A percentile compares a stretch with the other conserved stretches of the same genome.
phyloP scores from a whole-genome alignment of 2,329 filamentous ascomycete species.

The Phialophora verrucosa region DNA sequence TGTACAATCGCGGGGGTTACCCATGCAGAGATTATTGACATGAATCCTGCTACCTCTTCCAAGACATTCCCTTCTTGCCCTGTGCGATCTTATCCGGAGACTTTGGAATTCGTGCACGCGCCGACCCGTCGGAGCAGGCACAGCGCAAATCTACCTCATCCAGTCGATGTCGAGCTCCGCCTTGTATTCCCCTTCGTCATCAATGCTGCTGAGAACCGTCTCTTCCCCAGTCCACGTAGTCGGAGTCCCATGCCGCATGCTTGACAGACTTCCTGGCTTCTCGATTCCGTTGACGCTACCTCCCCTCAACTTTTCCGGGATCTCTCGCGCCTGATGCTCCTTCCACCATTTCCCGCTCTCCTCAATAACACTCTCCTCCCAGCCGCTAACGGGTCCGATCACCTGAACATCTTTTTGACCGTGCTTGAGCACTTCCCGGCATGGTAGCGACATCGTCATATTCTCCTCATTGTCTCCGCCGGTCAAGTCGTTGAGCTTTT shows the following conservation, averaged over 20 bases:
- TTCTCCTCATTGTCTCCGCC: slow-evolving; percentile 59
- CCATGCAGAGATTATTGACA: background rate
- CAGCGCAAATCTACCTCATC: slow-evolving; percentile 31
- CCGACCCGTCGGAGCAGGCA: background rate
- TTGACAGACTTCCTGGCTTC: slow-evolving; percentile 32
- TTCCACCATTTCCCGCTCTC: slow-evolving; percentile 57
- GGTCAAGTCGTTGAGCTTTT: slow-evolving; percentile 53
- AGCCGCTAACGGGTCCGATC: slow-evolving; percentile 54
- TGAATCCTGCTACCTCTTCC: background rate
- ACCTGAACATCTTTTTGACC: slow-evolving; percentile 59
- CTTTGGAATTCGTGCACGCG: background rate
- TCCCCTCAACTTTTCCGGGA: slow-evolving; percentile 14
- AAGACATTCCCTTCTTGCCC: background rate
- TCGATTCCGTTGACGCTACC: slow-evolving; percentile 35
- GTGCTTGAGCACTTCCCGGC: slow-evolving; percentile 53
- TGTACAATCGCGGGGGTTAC: background rate
- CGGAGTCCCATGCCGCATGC: slow-evolving; percentile 30
- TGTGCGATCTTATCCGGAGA: background rate
- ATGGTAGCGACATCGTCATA: slow-evolving; percentile 59
- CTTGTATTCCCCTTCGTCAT: slow-evolving; percentile 40
- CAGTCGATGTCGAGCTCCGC: slow-evolving; percentile 41
- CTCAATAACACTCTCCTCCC: slow-evolving; percentile 53
- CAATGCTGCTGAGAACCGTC: slow-evolving; percentile 38
- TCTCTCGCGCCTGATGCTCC: slow-evolving; percentile 27
- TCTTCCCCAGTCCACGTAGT: slow-evolving; percentile 39